A percentile compares a stretch with the other conserved stretches of the same genome.
Evolutionary conservation across 345 rosid genomes (phyloP).

Genomic region (Gossypium stocksii): DNA sequence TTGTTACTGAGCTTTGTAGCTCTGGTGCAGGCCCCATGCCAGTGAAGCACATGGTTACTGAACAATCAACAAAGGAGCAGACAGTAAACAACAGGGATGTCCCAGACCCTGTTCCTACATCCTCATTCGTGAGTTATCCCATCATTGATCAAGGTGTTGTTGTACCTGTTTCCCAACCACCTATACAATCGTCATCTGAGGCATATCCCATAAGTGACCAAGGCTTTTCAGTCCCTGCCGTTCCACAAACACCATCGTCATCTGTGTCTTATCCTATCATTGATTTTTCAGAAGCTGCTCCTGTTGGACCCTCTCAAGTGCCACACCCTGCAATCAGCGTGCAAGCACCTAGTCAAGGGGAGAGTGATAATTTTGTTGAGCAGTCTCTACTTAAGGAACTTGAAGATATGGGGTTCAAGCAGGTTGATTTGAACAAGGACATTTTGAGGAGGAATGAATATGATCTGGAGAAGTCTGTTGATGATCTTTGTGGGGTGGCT

Average conservation of each 20-base stretch:
- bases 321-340: not conserved
- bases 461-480: slow-evolving; percentile 70
- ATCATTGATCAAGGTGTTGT: slow-evolving; percentile 17
- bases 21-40: slow-evolving; percentile 14
- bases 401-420: slow-evolving; percentile 91
- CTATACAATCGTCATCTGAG: slow-evolving; percentile 3
- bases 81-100: slow-evolving; percentile 29
- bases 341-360: not conserved
- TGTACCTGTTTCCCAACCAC: slow-evolving; percentile 20
- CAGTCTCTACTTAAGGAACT: slow-evolving; percentile 67
- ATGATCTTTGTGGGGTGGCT: slow-evolving; percentile 67
- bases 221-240: slow-evolving; percentile 17
- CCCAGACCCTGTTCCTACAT: slow-evolving; percentile 23
- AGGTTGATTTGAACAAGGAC: slow-evolving; percentile 84
- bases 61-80: slow-evolving; percentile 33
- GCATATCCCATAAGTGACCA: not conserved
- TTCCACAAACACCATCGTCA: slow-evolving; percentile 21
- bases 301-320: slow-evolving; percentile 14
- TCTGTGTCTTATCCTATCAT: slow-evolving; percentile 38
- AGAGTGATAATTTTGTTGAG: slow-evolving; percentile 27
- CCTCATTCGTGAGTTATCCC: slow-evolving; percentile 18
- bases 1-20: slow-evolving; percentile 24
- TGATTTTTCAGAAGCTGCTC: slow-evolving; percentile 37
- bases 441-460: slow-evolving; percentile 66
- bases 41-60: slow-evolving; percentile 19